A percentile compares a stretch with the other conserved stretches of the same genome.
Evolutionary conservation across 108 stramenopile genomes (phyloP).

Genomic region (Cyclostephanos tholiformis): DNA sequence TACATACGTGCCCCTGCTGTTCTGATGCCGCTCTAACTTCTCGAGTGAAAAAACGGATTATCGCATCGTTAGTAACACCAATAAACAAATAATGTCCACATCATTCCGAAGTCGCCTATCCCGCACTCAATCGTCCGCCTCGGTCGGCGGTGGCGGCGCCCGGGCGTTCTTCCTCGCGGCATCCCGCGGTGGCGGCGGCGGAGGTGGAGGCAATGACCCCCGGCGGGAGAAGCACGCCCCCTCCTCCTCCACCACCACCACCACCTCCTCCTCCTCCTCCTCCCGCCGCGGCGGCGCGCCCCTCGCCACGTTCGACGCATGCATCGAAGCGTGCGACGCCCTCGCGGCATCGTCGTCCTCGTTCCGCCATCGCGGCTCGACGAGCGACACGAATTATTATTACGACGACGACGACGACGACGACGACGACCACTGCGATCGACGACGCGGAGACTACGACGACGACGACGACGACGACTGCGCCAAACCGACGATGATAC

Average conservation of each 20-base stretch:
- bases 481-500: constrained; percentile 17
- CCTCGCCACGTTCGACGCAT: constrained; percentile 61
- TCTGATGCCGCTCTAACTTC: too few species aligned
- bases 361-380: not conserved
- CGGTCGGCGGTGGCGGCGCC: too few species aligned
- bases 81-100: too few species aligned
- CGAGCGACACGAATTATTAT: not conserved
- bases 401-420: not conserved
- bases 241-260: too few species aligned
- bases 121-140: too few species aligned
- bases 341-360: constrained; percentile 40
- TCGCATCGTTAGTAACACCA: too few species aligned
- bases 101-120: too few species aligned
- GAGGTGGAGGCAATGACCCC: too few species aligned
- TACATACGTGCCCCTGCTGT: too few species aligned
- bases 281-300: not conserved
- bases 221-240: too few species aligned
- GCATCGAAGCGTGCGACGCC: constrained; percentile 65
- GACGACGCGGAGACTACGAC: not conserved
- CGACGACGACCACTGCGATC: not conserved
- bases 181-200: too few species aligned
- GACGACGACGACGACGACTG: not conserved
- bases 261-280: not conserved
- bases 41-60: too few species aligned
- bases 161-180: not conserved